Percentiles rank a stretch among this genome's conserved stretches.
Conservation (phyloP, 306 rosid genomes). For the Elaeagnus macrophylla region DNA sequence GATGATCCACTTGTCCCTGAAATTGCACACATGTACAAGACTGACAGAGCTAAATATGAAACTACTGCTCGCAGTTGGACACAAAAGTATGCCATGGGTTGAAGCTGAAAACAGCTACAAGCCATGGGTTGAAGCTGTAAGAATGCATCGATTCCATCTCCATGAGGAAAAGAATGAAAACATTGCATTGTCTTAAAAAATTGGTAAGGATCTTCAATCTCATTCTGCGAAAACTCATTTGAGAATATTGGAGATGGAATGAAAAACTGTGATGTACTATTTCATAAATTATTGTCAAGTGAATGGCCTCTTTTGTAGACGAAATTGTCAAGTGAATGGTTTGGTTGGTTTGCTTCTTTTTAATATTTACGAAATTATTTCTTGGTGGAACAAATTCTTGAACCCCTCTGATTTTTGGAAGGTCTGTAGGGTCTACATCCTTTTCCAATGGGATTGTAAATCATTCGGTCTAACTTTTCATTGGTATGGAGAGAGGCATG, state of each 20-base stretch:
- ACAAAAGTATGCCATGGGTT: slow-evolving; percentile 85
- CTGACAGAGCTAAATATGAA: slow-evolving; percentile 69
- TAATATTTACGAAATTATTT: slow-evolving; percentile 16
- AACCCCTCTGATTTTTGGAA: not conserved
- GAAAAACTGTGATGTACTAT: slow-evolving; percentile 24
- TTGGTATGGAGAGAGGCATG: too few species aligned
- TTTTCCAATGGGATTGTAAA: too few species aligned
- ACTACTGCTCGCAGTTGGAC: slow-evolving; percentile 97
- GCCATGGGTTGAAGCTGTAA: slow-evolving; percentile 12
- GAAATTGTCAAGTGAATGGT: slow-evolving; percentile 21
- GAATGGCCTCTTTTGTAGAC: too few species aligned
- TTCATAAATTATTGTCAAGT: too few species aligned
- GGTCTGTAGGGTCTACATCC: not conserved
- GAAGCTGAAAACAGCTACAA: slow-evolving; percentile 11
- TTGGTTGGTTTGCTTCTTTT: slow-evolving; percentile 17
- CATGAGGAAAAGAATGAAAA: slow-evolving; percentile 25
- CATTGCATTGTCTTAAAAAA: slow-evolving; percentile 22
- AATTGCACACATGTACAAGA: slow-evolving; percentile 92
- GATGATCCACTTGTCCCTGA: slow-evolving; percentile 88
- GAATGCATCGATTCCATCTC: slow-evolving; percentile 23
- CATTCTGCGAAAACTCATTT: slow-evolving; percentile 49
- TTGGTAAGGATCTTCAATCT: slow-evolving; percentile 34
- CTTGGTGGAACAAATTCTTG: slow-evolving; percentile 5
- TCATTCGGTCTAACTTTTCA: too few species aligned
- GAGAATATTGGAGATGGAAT: slow-evolving; percentile 31